Conservation (phyloP, 2,329 filamentous ascomycete genomes). For the Cladosporium phlei region DNA sequence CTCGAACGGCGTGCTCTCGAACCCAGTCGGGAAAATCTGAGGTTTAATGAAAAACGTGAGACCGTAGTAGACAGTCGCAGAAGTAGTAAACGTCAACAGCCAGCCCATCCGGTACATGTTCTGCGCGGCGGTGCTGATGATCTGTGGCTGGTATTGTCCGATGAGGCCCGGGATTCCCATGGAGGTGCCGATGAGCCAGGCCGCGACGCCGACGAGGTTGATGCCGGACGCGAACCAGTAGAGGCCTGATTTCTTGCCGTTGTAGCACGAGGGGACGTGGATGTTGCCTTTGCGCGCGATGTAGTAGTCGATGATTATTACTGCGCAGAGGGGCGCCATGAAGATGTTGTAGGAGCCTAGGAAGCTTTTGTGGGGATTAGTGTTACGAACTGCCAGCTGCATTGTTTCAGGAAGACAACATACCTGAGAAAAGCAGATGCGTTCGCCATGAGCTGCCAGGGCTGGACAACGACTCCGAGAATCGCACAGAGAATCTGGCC, state of each 20-base stretch:
- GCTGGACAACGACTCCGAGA: conserved; percentile 79
- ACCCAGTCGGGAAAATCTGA: conserved; percentile 9
- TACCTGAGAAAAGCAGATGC: conserved; percentile 33
- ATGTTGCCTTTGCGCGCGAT: conserved; percentile 38
- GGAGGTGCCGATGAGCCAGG: conserved; percentile 12
- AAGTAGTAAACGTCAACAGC: conserved; percentile 12
- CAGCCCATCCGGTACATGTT: conserved; percentile 13
- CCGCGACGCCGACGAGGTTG: conserved; percentile 7
- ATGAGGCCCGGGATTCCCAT: conserved; percentile 15
- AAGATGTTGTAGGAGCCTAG: conserved; percentile 40
- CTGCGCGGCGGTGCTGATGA: conserved; percentile 10
- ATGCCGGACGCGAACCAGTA: conserved; percentile 13
- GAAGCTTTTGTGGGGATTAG: conserved; percentile 36
- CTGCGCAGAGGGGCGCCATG: conserved; percentile 37
- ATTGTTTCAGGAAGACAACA: too few species aligned
- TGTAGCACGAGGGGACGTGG: conserved; percentile 37
- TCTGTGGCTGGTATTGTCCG: conserved; percentile 14
- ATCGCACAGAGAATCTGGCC: conserved; percentile 80
- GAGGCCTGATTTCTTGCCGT: conserved; percentile 8
- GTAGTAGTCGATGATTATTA: conserved; percentile 40
- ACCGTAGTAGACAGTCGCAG: conserved; percentile 10
- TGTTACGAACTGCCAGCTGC: too few species aligned
- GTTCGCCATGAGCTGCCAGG: conserved; percentile 62
- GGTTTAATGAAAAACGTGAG: conserved; percentile 7
- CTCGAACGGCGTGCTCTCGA: conserved; percentile 10